These are phyloP conservation scores for Marvania coccoides DNA, from an alignment of 139 green algal species.

Conservation along the genomic window DNA sequence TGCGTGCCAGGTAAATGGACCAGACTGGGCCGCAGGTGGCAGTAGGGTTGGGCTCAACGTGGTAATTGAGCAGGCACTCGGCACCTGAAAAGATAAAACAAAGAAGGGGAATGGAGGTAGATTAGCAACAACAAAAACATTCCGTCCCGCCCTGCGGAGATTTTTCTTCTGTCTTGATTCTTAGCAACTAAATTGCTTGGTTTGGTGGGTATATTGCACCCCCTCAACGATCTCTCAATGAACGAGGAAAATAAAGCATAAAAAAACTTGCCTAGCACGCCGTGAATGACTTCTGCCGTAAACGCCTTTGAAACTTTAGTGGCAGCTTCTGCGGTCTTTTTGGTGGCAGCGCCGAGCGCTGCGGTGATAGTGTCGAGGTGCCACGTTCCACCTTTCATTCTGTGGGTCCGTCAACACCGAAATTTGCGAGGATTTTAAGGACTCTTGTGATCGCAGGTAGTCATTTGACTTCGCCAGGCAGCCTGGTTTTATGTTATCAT, in stretches of 20 bases:
- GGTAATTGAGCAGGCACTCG: slow-evolving; percentile 11
- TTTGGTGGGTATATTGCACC: too few relatives aligned
- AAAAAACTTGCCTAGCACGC: too few relatives aligned
- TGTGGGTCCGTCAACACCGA: too few relatives aligned
- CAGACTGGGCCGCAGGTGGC: slow-evolving; percentile 19
- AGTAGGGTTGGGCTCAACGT: neutral
- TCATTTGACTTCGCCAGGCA: neutral
- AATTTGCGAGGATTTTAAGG: too few relatives aligned
- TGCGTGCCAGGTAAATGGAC: slow-evolving; percentile 18
- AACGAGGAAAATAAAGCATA: too few relatives aligned
- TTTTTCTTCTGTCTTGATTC: too few relatives aligned
- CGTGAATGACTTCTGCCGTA: neutral
- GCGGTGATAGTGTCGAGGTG: neutral
- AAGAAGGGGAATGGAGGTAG: too few relatives aligned
- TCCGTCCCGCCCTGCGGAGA: too few relatives aligned
- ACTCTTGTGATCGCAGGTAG: neutral
- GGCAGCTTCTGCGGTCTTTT: neutral
- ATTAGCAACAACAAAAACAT: too few relatives aligned
- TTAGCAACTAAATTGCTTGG: too few relatives aligned
- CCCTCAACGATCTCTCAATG: too few relatives aligned
- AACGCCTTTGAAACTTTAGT: neutral
- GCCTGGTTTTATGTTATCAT: neutral
- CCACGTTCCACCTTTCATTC: neutral
- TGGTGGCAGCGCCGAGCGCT: neutral
- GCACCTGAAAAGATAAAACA: too few relatives aligned